phyloP scores from a whole-genome alignment of 805 yeast species.

The Nakazawaea ernobii region DNA sequence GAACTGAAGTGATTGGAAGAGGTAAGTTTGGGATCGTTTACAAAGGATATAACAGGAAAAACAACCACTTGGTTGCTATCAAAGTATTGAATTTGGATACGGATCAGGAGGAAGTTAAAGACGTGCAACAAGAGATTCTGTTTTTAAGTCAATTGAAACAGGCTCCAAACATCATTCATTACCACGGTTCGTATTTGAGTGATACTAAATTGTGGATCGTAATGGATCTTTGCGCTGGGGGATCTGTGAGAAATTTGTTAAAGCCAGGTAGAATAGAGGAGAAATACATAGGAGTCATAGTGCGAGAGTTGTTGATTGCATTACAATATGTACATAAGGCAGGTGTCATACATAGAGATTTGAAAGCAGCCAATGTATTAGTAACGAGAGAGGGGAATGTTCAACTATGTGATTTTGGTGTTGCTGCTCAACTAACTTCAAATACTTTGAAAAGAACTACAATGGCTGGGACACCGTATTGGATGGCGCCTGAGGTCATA shows the following conservation, averaged over 20 bases:
- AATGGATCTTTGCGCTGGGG: slow-evolving; percentile 98
- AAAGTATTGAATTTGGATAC: slow-evolving; percentile 90
- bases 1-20: slow-evolving; percentile 89
- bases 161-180: slow-evolving; percentile 89
- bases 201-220: slow-evolving; percentile 96
- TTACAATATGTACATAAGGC: slow-evolving; percentile 76
- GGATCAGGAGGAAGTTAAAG: slow-evolving; percentile 88
- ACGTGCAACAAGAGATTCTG: slow-evolving; percentile 89
- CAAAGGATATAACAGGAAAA: slow-evolving; percentile 67
- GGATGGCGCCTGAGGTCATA: slow-evolving; percentile 99
- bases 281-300: slow-evolving; percentile 71
- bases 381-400: slow-evolving; percentile 87
- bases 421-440: slow-evolving; percentile 87
- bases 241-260: slow-evolving; percentile 79
- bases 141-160: slow-evolving; percentile 76
- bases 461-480: slow-evolving; percentile 93
- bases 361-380: slow-evolving; percentile 93
- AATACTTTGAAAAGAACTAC: slow-evolving; percentile 78
- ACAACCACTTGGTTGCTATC: slow-evolving; percentile 83
- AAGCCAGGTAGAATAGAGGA: slow-evolving; percentile 89
- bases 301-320: slow-evolving; percentile 76
- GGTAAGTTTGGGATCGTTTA: slow-evolving; percentile 98
- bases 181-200: slow-evolving; percentile 79
- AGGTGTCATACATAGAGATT: slow-evolving; percentile 93
- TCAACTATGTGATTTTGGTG: slow-evolving; percentile 95